Percentiles rank a stretch among this genome's conserved stretches.
Evolutionary conservation across 331 rosid species (phyloP).

Genomic region (Spiraea crenata): DNA sequence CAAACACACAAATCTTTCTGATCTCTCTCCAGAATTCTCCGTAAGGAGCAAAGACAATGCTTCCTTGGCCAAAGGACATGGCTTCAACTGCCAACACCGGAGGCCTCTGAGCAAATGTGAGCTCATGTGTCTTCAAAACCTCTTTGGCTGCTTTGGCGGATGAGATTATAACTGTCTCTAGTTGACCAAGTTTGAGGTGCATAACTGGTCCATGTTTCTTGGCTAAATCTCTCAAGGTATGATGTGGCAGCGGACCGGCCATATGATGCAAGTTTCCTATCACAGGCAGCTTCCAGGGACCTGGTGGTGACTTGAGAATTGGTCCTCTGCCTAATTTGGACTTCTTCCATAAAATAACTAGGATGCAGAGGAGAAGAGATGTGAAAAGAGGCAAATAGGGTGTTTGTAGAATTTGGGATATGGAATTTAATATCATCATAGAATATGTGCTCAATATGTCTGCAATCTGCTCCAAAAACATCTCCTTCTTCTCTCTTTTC

Average conservation of each 20-base stretch:
- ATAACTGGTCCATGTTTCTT: slow-evolving; percentile 21
- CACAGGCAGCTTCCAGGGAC: slow-evolving; percentile 41
- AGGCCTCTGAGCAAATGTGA: slow-evolving; percentile 36
- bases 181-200: slow-evolving; percentile 42
- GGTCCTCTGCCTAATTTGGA: not conserved
- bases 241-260: slow-evolving; percentile 22
- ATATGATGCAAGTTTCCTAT: slow-evolving; percentile 48
- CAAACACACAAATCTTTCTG: slow-evolving; percentile 34
- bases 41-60: slow-evolving; percentile 35
- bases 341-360: not conserved
- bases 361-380: not conserved
- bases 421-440: not conserved
- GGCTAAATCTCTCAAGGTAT: slow-evolving; percentile 8
- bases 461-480: too few species aligned
- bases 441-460: too few species aligned
- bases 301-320: slow-evolving; percentile 28
- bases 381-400: slow-evolving; percentile 3
- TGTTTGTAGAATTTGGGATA: not conserved
- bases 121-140: slow-evolving; percentile 36
- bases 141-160: slow-evolving; percentile 29
- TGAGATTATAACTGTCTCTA: slow-evolving; percentile 14
- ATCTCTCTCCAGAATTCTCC: slow-evolving; percentile 48
- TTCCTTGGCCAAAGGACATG: not conserved
- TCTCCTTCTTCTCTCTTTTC: too few species aligned
- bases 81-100: not conserved